Evolutionary conservation across 257 asterid genomes (phyloP).

Genomic region (Gentiana dahurica): DNA sequence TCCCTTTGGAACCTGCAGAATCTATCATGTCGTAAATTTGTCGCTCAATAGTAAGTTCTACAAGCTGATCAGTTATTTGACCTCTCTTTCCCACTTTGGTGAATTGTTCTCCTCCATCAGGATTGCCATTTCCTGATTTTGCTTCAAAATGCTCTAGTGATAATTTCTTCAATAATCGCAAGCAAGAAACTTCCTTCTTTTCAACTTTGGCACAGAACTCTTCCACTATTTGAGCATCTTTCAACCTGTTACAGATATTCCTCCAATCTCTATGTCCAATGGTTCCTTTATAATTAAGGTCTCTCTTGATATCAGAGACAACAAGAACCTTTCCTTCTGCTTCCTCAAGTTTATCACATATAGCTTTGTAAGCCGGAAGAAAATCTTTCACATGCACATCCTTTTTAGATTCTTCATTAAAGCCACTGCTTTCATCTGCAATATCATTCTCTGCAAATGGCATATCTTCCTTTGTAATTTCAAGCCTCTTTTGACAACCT

Average conservation of each 20-base stretch:
- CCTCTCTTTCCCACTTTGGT: constrained; percentile 46
- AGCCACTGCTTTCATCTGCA: constrained; percentile 30
- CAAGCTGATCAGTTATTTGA: constrained; percentile 61
- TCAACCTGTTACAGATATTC: constrained; percentile 65
- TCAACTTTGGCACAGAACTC: constrained; percentile 54
- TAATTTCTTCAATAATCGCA: constrained; percentile 68
- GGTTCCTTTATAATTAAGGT: constrained; percentile 63
- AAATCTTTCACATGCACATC: constrained; percentile 64
- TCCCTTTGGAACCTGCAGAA: constrained; percentile 69
- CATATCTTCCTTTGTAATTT: constrained; percentile 56
- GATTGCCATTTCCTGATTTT: constrained; percentile 33
- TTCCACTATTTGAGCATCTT: constrained; percentile 64
- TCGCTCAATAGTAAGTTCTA: constrained; percentile 81
- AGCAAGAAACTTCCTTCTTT: constrained; percentile 56
- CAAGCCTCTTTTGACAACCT: constrained; percentile 81
- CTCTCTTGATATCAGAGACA: constrained; percentile 70
- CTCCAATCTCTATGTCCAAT: constrained; percentile 87
- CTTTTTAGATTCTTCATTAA: constrained; percentile 28
- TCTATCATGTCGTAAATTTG: constrained; percentile 86
- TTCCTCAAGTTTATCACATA: constrained; percentile 75
- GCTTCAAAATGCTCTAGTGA: constrained; percentile 25
- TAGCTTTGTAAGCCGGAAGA: constrained; percentile 64
- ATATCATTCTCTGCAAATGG: constrained; percentile 16
- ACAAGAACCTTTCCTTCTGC: constrained; percentile 79
- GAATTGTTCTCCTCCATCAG: constrained; percentile 31